Evolutionary conservation across 257 asterid species (phyloP).

Genomic region (Lithospermum erythrorhizon): DNA sequence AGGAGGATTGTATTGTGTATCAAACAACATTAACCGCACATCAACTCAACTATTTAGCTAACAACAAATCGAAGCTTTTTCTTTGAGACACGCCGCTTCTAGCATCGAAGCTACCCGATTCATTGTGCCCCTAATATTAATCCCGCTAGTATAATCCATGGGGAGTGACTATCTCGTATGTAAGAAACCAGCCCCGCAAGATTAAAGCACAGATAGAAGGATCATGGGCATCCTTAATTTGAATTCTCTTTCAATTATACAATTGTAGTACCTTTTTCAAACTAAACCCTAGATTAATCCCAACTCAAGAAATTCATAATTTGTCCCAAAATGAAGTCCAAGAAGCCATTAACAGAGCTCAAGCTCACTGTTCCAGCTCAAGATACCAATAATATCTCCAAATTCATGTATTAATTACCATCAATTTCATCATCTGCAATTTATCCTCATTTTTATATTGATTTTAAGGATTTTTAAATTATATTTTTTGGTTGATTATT

Average conservation of each 20-base stretch:
- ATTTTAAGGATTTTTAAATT: background rate
- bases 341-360: slow-evolving; percentile 77
- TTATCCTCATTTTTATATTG: background rate
- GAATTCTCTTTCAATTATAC: too few relatives aligned
- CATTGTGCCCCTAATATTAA: too few relatives aligned
- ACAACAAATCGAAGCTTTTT: too few relatives aligned
- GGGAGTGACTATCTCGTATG: too few relatives aligned
- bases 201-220: too few relatives aligned
- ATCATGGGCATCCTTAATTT: too few relatives aligned
- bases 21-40: too few relatives aligned
- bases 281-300: slow-evolving; percentile 3
- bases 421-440: background rate
- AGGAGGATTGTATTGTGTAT: too few relatives aligned
- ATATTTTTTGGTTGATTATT: background rate
- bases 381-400: slow-evolving; percentile 57
- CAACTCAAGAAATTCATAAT: background rate
- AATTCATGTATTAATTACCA: slow-evolving; percentile 36
- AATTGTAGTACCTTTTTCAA: background rate
- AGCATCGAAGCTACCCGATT: too few relatives aligned
- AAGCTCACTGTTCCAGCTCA: slow-evolving; percentile 84
- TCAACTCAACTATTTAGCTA: too few relatives aligned
- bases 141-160: too few relatives aligned
- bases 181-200: background rate
- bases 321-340: slow-evolving; percentile 39
- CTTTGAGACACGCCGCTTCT: too few relatives aligned